Evolutionary conservation across 441 rosid species (phyloP).

Genomic region (Biscutella auriculata): DNA sequence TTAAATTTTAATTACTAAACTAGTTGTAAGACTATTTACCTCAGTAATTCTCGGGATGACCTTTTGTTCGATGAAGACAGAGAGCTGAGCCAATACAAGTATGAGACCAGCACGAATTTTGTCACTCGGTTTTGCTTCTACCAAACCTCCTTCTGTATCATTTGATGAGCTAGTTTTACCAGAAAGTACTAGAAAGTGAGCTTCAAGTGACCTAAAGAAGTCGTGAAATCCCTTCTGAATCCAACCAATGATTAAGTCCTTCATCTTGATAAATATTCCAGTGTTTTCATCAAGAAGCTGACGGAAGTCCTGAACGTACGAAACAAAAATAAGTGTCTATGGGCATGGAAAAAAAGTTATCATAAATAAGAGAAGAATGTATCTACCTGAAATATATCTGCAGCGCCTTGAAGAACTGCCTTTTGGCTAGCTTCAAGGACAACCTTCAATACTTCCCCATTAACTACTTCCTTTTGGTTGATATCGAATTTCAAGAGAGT

Average conservation of each 20-base stretch:
- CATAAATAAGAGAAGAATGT: background rate
- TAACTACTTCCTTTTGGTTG: constrained; percentile 49
- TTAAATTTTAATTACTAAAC: background rate
- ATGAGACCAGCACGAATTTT: constrained; percentile 63
- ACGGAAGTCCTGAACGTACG: constrained; percentile 51
- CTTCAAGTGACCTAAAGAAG: constrained; percentile 68
- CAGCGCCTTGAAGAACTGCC: constrained; percentile 76
- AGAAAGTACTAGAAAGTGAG: constrained; percentile 53
- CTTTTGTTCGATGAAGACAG: constrained; percentile 76
- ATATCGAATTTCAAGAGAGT: constrained; percentile 38
- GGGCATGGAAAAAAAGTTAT: background rate
- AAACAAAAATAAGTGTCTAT: background rate
- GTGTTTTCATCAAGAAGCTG: constrained; percentile 63
- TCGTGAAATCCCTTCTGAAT: constrained; percentile 92
- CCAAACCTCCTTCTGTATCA: constrained; percentile 28
- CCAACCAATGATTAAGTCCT: constrained; percentile 53
- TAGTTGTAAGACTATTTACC: constrained; percentile 35
- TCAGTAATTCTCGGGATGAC: constrained; percentile 79
- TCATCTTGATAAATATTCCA: constrained; percentile 51
- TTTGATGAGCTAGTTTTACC: constrained; percentile 46
- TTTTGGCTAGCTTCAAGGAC: constrained; percentile 67
- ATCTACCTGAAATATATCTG: constrained; percentile 65
- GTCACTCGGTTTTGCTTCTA: constrained; percentile 40
- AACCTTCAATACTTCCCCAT: constrained; percentile 46
- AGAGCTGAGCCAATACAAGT: constrained; percentile 79